Conservation (phyloP, 1,139 yeast genomes). For the Geotrichum histeridarum region DNA sequence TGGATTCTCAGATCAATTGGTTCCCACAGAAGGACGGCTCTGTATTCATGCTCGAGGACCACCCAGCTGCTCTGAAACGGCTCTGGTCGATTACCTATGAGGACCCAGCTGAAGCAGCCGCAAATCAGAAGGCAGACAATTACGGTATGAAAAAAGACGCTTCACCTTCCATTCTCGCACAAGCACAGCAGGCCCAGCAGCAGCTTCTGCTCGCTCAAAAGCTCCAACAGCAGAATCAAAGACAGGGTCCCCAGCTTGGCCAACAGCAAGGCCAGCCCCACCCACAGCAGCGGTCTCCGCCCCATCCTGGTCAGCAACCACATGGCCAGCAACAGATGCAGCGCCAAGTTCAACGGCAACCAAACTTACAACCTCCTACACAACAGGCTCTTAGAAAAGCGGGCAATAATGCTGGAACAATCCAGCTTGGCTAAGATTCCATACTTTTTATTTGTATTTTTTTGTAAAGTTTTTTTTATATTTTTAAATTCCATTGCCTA, state of each 20-base stretch:
- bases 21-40: not conserved
- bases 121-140: not conserved
- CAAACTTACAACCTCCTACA: not conserved
- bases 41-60: not conserved
- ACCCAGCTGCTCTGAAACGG: not conserved
- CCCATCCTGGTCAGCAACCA: not conserved
- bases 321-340: not conserved
- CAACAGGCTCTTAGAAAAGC: not conserved
- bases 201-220: slow-evolving; percentile 15
- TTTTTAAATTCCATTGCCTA: not conserved
- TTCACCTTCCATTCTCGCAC: slow-evolving; percentile 18
- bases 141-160: not conserved
- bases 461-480: not conserved
- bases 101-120: slow-evolving; percentile 8
- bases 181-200: slow-evolving; percentile 19
- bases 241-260: slow-evolving; percentile 1
- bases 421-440: slow-evolving; percentile 7
- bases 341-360: not conserved
- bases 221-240: slow-evolving; percentile 11
- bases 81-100: slow-evolving; percentile 11
- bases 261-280: slow-evolving; percentile 10
- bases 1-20: slow-evolving; percentile 5
- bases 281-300: not conserved
- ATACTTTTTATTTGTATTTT: not conserved
- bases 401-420: slow-evolving; percentile 8